These are phyloP conservation scores for Amphichorda felina DNA, from an alignment of 2,329 filamentous ascomycete genomes.

Conservation along the genomic window DNA sequence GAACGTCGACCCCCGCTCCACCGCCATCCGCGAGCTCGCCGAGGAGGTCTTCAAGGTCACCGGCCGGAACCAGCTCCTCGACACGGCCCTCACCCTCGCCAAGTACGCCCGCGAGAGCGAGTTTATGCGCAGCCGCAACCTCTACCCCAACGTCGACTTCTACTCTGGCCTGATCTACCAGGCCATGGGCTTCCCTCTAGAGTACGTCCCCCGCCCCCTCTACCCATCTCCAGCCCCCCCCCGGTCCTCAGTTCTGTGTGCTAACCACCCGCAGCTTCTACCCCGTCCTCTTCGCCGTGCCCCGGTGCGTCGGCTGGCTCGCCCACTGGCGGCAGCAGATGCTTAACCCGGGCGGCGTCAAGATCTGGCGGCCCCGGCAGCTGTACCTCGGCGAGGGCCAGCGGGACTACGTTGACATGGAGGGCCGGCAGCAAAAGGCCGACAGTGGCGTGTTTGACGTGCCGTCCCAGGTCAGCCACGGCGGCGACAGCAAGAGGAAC, in stretches of 20 bases:
- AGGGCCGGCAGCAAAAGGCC: constrained; percentile 18
- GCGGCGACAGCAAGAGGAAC: constrained; percentile 29
- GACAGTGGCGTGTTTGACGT: constrained; percentile 19
- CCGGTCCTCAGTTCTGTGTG: background rate
- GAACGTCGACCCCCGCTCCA: constrained; percentile 39
- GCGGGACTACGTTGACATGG: constrained; percentile 28
- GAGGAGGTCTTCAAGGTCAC: constrained; percentile 37
- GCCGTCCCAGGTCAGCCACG: constrained; percentile 23
- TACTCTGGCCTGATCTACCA: constrained; percentile 40
- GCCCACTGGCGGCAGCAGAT: constrained; percentile 40
- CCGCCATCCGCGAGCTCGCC: constrained; percentile 33
- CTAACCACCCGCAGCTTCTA: constrained; percentile 24
- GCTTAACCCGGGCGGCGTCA: constrained; percentile 30
- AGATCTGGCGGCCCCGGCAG: constrained; percentile 38
- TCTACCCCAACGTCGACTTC: constrained; percentile 41
- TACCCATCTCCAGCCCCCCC: background rate
- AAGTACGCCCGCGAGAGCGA: constrained; percentile 31
- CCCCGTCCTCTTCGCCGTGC: constrained; percentile 37
- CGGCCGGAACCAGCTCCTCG: constrained; percentile 36
- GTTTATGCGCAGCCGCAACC: constrained; percentile 34
- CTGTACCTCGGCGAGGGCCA: constrained; percentile 32
- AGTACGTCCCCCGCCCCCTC: no score
- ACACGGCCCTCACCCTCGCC: constrained; percentile 32
- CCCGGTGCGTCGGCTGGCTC: constrained; percentile 36
- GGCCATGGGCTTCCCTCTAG: constrained; percentile 38